Percentiles rank a stretch among this genome's conserved stretches.
Evolutionary conservation across 192 early-diverging fungal genomes (phyloP).

Genomic region (Martensiomyces pterosporus): DNA sequence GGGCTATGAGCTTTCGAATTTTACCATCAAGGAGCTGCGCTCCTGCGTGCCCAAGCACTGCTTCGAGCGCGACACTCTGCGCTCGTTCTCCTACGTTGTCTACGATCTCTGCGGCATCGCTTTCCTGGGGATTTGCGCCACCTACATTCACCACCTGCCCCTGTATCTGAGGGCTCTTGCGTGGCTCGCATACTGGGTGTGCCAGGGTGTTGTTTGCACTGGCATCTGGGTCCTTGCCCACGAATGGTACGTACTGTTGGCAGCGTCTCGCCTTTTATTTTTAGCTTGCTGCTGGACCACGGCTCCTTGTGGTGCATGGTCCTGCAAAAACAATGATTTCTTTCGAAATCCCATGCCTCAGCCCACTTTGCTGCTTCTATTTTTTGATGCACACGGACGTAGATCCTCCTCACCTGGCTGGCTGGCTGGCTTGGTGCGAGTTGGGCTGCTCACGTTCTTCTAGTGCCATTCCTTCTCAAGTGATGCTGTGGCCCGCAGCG

Average conservation of each 20-base stretch:
- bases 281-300: no score
- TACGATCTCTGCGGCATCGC: conserved; percentile 71
- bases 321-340: no score
- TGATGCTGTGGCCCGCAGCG: no score
- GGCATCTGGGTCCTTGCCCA: conserved; percentile 88
- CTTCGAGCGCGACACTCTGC: conserved; percentile 80
- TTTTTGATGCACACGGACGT: no score
- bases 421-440: no score
- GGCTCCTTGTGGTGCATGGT: no score
- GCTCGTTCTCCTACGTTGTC: conserved; percentile 73
- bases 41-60: conserved; percentile 88
- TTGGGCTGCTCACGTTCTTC: no score
- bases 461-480: no score
- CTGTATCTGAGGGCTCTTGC: conserved; percentile 49
- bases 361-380: no score
- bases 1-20: conserved; percentile 56
- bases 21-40: conserved; percentile 90
- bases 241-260: conserved; percentile 77
- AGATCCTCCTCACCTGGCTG: no score
- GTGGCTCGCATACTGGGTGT: conserved; percentile 81
- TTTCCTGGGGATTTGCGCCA: conserved; percentile 63
- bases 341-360: no score
- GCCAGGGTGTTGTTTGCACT: conserved; percentile 79
- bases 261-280: neutral
- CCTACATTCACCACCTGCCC: conserved; percentile 59